A percentile compares a stretch with the other conserved stretches of the same genome.
Conservation (phyloP, 2,329 filamentous ascomycete genomes). For the Aspergillus piperis region DNA sequence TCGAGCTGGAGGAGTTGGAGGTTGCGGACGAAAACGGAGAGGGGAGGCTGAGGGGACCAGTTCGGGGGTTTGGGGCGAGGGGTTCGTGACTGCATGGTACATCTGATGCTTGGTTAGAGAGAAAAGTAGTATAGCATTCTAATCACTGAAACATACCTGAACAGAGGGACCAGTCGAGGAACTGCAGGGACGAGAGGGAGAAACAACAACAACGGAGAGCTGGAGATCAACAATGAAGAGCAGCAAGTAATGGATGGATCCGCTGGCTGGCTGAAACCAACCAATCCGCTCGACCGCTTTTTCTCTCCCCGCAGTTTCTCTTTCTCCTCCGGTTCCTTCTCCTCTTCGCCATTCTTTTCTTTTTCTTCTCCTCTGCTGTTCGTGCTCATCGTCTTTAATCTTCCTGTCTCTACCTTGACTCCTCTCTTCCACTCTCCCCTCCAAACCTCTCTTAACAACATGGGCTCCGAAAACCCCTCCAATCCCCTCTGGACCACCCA, state of each 20-base stretch:
- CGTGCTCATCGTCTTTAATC: background rate
- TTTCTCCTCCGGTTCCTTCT: slow-evolving; percentile 7
- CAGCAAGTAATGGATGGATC: background rate
- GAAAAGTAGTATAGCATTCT: background rate
- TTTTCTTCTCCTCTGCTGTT: slow-evolving; percentile 14
- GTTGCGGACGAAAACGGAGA: slow-evolving; percentile 76
- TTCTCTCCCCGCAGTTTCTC: slow-evolving; percentile 9
- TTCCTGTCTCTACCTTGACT: background rate
- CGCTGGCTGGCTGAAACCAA: background rate
- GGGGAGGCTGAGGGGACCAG: slow-evolving; percentile 52
- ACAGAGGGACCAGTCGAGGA: background rate
- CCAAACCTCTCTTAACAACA: slow-evolving; percentile 12
- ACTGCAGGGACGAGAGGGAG: background rate
- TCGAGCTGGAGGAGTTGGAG: slow-evolving; percentile 81
- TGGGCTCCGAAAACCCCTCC: slow-evolving; percentile 33
- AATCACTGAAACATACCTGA: too few species aligned
- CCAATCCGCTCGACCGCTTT: slow-evolving; percentile 9
- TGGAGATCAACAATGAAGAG: background rate
- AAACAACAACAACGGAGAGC: background rate
- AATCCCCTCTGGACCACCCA: slow-evolving; percentile 37
- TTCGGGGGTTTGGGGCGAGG: slow-evolving; percentile 34
- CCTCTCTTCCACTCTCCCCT: slow-evolving; percentile 6
- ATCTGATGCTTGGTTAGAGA: background rate
- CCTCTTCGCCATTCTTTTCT: background rate
- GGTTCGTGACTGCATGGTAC: slow-evolving; percentile 37